These are phyloP conservation scores for Suillus alpinus DNA, from an alignment of 768 basidiomycete genomes.

Conservation along the genomic window DNA sequence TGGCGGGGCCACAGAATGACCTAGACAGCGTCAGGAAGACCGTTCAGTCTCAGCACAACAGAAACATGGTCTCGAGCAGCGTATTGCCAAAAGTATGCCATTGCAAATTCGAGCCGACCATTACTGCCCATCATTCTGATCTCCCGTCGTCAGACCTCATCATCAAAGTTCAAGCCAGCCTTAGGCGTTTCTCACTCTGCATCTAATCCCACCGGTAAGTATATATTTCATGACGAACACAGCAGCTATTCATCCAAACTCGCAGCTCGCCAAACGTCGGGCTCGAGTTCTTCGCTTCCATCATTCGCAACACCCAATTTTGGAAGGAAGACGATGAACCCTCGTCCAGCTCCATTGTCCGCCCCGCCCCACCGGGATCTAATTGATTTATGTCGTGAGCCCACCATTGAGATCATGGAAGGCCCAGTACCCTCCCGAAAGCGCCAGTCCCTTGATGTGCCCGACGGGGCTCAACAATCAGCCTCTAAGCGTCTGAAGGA, in stretches of 20 bases:
- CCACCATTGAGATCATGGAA: constrained; percentile 8
- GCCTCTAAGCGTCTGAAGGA: constrained; percentile 33
- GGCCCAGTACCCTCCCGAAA: constrained; percentile 21
- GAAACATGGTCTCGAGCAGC: constrained; percentile 1
- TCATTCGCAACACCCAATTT: constrained; percentile 49
- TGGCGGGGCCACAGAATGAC: not conserved
- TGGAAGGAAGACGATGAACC: constrained; percentile 19
- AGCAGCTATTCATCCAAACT: not conserved
- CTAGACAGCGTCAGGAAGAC: not conserved
- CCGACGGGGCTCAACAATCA: constrained; percentile 8
- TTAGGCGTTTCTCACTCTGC: constrained; percentile 8
- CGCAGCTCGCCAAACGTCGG: constrained; percentile 23
- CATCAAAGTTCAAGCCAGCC: constrained; percentile 49
- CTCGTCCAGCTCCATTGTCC: constrained; percentile 9
- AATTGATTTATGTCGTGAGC: constrained; percentile 15
- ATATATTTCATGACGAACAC: not conserved
- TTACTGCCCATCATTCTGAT: not conserved
- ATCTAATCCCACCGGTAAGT: not conserved
- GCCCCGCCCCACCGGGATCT: constrained; percentile 7
- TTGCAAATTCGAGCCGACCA: not conserved
- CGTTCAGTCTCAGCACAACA: not conserved
- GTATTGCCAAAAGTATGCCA: not conserved
- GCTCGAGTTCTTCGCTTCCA: constrained; percentile 28
- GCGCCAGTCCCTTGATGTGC: constrained; percentile 26
- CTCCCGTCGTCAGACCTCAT: not conserved